phyloP scores from a whole-genome alignment of 2,329 filamentous ascomycete species.

The Cryphonectria radicalis region DNA sequence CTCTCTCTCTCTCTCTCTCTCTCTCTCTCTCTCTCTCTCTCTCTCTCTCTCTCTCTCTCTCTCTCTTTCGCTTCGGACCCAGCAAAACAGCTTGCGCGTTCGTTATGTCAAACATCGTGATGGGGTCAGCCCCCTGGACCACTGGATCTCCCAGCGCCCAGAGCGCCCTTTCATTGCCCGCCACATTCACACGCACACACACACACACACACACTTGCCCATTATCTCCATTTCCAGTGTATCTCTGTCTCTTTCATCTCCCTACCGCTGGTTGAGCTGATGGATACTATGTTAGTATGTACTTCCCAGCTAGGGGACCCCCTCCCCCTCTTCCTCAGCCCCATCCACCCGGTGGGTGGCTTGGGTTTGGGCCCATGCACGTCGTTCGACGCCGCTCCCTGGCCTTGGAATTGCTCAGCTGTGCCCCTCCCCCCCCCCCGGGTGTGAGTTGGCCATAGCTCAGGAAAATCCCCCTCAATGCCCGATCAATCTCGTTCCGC shows the following conservation, averaged over 20 bases:
- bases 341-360: constrained; percentile 15
- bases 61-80: neutral
- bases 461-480: neutral
- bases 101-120: constrained; percentile 24
- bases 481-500: constrained; percentile 19
- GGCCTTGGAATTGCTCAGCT: neutral
- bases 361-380: constrained; percentile 5
- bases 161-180: constrained; percentile 13
- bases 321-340: constrained; percentile 10
- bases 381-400: constrained; percentile 14
- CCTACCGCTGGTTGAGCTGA: constrained; percentile 5
- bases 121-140: constrained; percentile 23
- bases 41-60: too few species aligned
- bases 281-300: constrained; percentile 1
- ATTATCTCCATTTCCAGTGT: neutral
- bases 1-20: too few species aligned
- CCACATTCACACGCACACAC: neutral
- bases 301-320: neutral
- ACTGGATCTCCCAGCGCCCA: constrained; percentile 22
- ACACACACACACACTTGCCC: neutral
- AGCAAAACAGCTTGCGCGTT: constrained; percentile 22
- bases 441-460: constrained; percentile 7
- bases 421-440: too few species aligned
- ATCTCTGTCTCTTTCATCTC: constrained; percentile 12
- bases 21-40: too few species aligned